phyloP scores from a whole-genome alignment of 257 asterid genomes.

The Paulownia fortunei region DNA sequence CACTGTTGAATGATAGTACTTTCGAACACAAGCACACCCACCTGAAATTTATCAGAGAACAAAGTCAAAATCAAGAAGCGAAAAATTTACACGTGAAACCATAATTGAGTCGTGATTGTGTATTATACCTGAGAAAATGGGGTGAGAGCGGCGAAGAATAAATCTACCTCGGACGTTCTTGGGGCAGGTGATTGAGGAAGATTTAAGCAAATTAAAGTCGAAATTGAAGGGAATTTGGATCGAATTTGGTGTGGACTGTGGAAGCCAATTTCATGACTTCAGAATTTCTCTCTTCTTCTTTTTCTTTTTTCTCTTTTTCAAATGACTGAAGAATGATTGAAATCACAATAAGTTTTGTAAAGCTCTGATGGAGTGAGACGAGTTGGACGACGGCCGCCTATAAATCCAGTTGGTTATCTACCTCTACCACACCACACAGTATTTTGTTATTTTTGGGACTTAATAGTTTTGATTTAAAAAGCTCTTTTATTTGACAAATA shows the following conservation, averaged over 20 bases:
- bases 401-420: constrained; percentile 15
- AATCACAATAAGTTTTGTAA: not conserved
- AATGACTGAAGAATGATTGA: not conserved
- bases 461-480: too few species aligned
- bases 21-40: constrained; percentile 40
- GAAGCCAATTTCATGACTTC: constrained; percentile 67
- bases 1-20: constrained; percentile 18
- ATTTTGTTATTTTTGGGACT: too few species aligned
- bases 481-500: too few species aligned
- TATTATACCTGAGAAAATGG: constrained; percentile 48
- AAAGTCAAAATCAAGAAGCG: not conserved
- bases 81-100: not conserved
- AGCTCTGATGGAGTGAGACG: not conserved
- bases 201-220: constrained; percentile 41
- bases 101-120: not conserved
- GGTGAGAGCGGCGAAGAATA: constrained; percentile 43
- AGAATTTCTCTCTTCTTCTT: not conserved
- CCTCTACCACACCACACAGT: constrained; percentile 14
- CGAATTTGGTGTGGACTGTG: constrained; percentile 40
- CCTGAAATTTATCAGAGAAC: constrained; percentile 42
- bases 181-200: constrained; percentile 42
- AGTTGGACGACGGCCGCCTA: not conserved
- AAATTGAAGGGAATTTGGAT: constrained; percentile 40
- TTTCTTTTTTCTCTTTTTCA: too few species aligned
- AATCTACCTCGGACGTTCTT: constrained; percentile 49